Percentiles rank a stretch among this genome's conserved stretches.
Conservation (phyloP, 768 basidiomycete species). For the Boletus subparvulus region DNA sequence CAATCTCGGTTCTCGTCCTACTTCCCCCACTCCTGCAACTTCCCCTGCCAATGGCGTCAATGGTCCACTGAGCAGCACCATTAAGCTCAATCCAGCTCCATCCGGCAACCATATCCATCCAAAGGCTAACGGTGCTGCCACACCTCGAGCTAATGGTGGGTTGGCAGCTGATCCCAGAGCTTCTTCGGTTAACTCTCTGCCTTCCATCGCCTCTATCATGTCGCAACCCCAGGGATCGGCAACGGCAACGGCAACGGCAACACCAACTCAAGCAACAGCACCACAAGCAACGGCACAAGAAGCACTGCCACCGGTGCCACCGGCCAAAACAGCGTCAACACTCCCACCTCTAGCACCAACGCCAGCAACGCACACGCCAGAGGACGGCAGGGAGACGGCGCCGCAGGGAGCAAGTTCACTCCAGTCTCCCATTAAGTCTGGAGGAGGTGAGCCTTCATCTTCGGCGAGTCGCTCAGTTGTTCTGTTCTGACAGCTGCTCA, state of each 20-base stretch:
- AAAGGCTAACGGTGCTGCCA: conserved; percentile 20
- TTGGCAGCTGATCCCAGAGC: conserved; percentile 26
- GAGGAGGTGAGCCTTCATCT: conserved; percentile 34
- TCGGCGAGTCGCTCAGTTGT: conserved; percentile 25
- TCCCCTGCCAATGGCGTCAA: conserved; percentile 12
- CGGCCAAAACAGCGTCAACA: background rate
- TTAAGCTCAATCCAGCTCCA: conserved; percentile 26
- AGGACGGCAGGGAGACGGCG: conserved; percentile 5
- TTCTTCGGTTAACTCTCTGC: conserved; percentile 28
- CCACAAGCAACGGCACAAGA: background rate
- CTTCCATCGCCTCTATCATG: conserved; percentile 15
- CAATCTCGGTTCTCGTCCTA: conserved; percentile 26
- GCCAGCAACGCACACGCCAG: conserved; percentile 5
- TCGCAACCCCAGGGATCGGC: conserved; percentile 3
- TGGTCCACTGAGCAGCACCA: conserved; percentile 1
- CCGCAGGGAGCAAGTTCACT: background rate
- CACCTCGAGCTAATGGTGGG: conserved; percentile 32
- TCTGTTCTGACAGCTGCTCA: conserved; percentile 32
- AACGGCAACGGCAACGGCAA: background rate
- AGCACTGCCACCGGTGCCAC: background rate
- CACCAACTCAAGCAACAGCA: background rate
- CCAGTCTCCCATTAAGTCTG: background rate
- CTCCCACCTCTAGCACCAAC: background rate
- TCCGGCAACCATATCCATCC: conserved; percentile 6
- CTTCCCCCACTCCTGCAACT: conserved; percentile 18